Base-by-base conservation (phyloP, 805 yeast genomes). In the Sugiyamaella lignohabitans region DNA sequence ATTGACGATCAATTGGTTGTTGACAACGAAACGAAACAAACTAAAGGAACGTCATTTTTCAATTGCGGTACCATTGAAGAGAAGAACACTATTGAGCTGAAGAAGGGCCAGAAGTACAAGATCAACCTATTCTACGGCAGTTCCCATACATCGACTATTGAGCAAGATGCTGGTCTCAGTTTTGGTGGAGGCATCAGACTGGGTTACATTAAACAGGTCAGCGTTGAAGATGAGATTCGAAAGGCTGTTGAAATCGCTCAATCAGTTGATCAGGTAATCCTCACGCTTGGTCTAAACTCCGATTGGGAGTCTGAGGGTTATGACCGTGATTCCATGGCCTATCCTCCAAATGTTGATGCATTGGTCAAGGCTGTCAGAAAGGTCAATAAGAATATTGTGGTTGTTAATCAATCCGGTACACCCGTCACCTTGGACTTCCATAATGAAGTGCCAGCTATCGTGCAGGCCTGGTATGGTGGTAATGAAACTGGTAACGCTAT, bases 271-370 rank as follows among this genome's bases (percentile, higher is more conserved):
- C 76, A 76, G 57, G 82, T 76, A 18, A 60, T 79, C 17, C 54
- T 79, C 40, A 60, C 69, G 45, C 64, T 74, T 45, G 84, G 85
- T 29, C 65, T 76, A 48, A 70, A 74, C 51, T 63, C 63, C 23
- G 82, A 77, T 36, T 78, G 76, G 73, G 84, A 80, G 59, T 64
- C 76, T 21, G 84, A 80, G 59, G 82, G 84, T 35, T 71, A 66
- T 52, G 85, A 79, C 58, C 66, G 84, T 56, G 57, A 59, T 2
- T 52, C 66, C 56, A 66, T 80, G 75, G 69, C 70, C 39, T 64
- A 78, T 22, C 84, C 84, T 22, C 72, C 73, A 11, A 53, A 58
- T 39, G 71, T 74, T 22, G 69, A 74, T 45, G 66, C 70, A 39
- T 66, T 79, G 48, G 67, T 78, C 24, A 60, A 55, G 21, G 74